A percentile compares a stretch with the other conserved stretches of the same genome.
Evolutionary conservation across 1,284 basidiomycete species (phyloP).

Genomic region (Cryptococcus depauperatus): DNA sequence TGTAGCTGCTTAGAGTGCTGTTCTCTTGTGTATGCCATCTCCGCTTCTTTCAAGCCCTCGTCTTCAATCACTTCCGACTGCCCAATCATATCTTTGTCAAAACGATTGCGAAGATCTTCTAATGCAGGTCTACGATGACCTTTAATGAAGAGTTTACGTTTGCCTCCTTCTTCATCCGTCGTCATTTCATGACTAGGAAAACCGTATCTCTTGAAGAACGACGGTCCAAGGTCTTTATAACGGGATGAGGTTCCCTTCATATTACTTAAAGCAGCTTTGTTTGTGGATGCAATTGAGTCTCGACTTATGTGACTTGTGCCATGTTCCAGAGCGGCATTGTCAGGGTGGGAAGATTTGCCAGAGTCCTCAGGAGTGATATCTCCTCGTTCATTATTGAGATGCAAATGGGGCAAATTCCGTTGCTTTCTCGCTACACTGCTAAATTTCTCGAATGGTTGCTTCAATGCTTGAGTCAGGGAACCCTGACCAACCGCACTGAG

Average conservation of each 20-base stretch:
- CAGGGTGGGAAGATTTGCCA: neutral
- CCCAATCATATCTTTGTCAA: slow-evolving; percentile 1
- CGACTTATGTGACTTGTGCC: neutral
- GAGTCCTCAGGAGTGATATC: neutral
- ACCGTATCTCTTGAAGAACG: slow-evolving; percentile 9
- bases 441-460: slow-evolving; percentile 26
- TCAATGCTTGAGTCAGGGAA: slow-evolving; percentile 19
- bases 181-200: slow-evolving; percentile 3
- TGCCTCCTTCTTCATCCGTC: slow-evolving; percentile 18
- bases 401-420: slow-evolving; percentile 6
- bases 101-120: slow-evolving; percentile 1
- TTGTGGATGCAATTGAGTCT: slow-evolving; percentile 2
- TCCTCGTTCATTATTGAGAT: slow-evolving; percentile 4
- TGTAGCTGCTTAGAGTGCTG: slow-evolving; percentile 18
- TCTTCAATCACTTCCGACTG: slow-evolving; percentile 5
- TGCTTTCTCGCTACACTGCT: slow-evolving; percentile 18
- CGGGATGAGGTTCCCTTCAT: slow-evolving; percentile 2
- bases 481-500: slow-evolving; percentile 16
- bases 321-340: neutral
- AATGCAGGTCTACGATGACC: slow-evolving; percentile 11
- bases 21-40: slow-evolving; percentile 18
- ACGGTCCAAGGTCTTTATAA: slow-evolving; percentile 2
- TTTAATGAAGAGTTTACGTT: slow-evolving; percentile 27
- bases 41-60: slow-evolving; percentile 12
- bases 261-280: slow-evolving; percentile 5